phyloP scores from a whole-genome alignment of 768 basidiomycete genomes.

The Termitomyces bulborhizus region DNA sequence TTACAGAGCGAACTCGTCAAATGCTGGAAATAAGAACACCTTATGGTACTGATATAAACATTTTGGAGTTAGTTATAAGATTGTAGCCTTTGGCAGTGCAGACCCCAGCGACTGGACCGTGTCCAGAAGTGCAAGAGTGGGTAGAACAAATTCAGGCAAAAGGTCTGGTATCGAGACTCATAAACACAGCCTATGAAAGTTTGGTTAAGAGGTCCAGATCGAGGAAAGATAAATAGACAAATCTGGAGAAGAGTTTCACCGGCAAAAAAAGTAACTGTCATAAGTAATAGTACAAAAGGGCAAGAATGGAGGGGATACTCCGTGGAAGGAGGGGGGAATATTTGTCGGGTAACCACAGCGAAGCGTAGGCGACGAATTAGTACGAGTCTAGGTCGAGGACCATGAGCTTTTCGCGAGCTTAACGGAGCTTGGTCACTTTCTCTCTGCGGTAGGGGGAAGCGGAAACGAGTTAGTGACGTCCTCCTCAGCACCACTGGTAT shows the following conservation, averaged over 20 bases:
- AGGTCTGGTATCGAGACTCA: neutral
- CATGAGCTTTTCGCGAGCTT: neutral
- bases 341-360: neutral
- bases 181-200: neutral
- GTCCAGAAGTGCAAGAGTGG: slow-evolving; percentile 8
- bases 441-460: slow-evolving; percentile 25
- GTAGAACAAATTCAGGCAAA: neutral
- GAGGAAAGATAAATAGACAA: slow-evolving; percentile 1
- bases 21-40: neutral
- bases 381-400: slow-evolving; percentile 5
- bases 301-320: neutral
- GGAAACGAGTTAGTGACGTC: slow-evolving; percentile 35
- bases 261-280: neutral
- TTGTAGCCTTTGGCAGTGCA: slow-evolving; percentile 6
- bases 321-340: neutral
- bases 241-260: neutral
- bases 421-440: slow-evolving; percentile 4
- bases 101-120: slow-evolving; percentile 13
- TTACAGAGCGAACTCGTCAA: slow-evolving; percentile 1
- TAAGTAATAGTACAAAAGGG: slow-evolving; percentile 2
- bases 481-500: slow-evolving; percentile 22
- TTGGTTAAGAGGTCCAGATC: neutral
- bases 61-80: neutral
- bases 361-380: neutral
- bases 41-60: neutral